Conservation (phyloP, 768 basidiomycete genomes). For the Boletus pseudo-olivaceus region DNA sequence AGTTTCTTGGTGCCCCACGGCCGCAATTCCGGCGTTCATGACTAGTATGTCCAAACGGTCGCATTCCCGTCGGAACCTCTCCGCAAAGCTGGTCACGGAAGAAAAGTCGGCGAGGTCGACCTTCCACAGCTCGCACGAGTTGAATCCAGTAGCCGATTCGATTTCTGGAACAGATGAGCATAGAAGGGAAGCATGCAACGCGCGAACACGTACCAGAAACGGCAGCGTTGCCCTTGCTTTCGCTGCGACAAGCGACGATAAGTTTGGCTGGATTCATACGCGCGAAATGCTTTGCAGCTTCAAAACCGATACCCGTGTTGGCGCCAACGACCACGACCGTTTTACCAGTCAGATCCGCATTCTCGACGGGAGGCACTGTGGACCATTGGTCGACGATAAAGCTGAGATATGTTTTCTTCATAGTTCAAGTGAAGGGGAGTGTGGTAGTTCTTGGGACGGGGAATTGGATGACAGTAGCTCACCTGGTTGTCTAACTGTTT, state of each 20-base stretch:
- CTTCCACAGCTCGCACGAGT: constrained; percentile 12
- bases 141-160: constrained; percentile 24
- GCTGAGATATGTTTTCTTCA: constrained; percentile 9
- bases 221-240: constrained; percentile 22
- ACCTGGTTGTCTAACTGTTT: background rate
- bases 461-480: background rate
- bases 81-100: constrained; percentile 12
- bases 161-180: constrained; percentile 9
- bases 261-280: constrained; percentile 29
- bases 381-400: constrained; percentile 19
- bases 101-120: constrained; percentile 17
- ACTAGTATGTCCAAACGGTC: constrained; percentile 34
- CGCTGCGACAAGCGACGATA: constrained; percentile 28
- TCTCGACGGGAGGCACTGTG: constrained; percentile 13
- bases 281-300: constrained; percentile 30
- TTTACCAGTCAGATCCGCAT: constrained; percentile 26
- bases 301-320: constrained; percentile 33
- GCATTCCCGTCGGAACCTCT: constrained; percentile 4
- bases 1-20: constrained; percentile 22
- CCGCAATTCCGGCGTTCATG: constrained; percentile 38
- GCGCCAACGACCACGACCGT: constrained; percentile 32
- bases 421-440: background rate
- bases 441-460: background rate
- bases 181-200: background rate
- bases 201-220: constrained; percentile 14